These are phyloP conservation scores for Nephelium lappaceum DNA, from an alignment of 345 rosid genomes.

Conservation along the genomic window DNA sequence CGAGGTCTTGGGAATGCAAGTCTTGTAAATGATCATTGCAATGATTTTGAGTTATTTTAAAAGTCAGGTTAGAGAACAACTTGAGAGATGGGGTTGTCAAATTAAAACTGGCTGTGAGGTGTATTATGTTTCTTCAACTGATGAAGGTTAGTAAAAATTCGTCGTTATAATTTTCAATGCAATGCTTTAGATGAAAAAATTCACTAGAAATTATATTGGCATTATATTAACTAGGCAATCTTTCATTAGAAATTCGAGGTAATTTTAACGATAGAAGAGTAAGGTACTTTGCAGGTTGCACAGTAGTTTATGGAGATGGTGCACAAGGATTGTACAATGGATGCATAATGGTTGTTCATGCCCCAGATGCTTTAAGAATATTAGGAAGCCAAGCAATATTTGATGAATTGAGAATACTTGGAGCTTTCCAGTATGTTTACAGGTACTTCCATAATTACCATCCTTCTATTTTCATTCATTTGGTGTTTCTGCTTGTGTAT, in stretches of 20 bases:
- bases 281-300: no score
- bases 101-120: constrained; percentile 64
- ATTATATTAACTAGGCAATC: neutral
- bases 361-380: constrained; percentile 73
- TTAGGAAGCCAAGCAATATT: constrained; percentile 69
- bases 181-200: neutral
- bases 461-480: neutral
- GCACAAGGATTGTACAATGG: constrained; percentile 46
- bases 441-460: constrained; percentile 43
- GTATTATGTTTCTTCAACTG: constrained; percentile 46
- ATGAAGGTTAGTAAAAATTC: constrained; percentile 37
- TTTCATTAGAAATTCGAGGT: neutral
- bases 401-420: constrained; percentile 76
- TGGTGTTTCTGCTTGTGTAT: no score
- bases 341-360: constrained; percentile 71
- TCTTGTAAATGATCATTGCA: neutral
- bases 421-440: constrained; percentile 82
- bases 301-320: constrained; percentile 38
- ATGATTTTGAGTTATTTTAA: neutral
- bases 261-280: neutral
- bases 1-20: neutral
- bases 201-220: neutral
- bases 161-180: neutral
- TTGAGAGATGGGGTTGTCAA: constrained; percentile 63
- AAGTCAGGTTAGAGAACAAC: constrained; percentile 63